Evolutionary conservation across 768 basidiomycete genomes (phyloP).

Genomic region (Pulveroboletus sp.): DNA sequence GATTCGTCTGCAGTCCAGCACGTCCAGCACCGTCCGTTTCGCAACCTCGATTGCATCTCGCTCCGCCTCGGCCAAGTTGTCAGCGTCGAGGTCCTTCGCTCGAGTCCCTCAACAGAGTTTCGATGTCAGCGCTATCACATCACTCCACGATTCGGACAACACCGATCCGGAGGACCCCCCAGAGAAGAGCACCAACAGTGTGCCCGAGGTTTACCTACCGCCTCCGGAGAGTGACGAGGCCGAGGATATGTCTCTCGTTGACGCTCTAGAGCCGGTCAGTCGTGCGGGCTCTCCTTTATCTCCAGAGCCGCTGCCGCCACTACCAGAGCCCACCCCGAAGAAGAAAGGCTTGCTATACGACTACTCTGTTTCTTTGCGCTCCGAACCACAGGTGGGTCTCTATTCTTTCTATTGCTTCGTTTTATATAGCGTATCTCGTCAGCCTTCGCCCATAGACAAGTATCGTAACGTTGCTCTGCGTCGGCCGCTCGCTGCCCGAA

Average conservation of each 20-base stretch:
- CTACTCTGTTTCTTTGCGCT: constrained; percentile 55
- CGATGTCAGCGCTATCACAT: constrained; percentile 56
- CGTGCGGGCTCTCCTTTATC: constrained; percentile 47
- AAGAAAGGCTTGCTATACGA: constrained; percentile 47
- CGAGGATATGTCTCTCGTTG: constrained; percentile 48
- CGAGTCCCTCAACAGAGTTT: constrained; percentile 46
- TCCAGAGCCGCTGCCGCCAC: constrained; percentile 33
- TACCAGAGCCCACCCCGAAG: constrained; percentile 41
- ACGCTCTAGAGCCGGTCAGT: constrained; percentile 56
- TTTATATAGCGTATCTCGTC: background rate
- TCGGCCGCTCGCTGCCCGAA: constrained; percentile 44
- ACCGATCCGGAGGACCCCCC: constrained; percentile 37
- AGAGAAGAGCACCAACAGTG: constrained; percentile 45
- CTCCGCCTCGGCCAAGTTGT: constrained; percentile 32
- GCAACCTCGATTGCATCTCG: constrained; percentile 51
- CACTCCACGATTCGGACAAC: constrained; percentile 36
- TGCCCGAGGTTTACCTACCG: constrained; percentile 52
- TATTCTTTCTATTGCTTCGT: background rate
- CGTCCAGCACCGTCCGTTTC: constrained; percentile 48
- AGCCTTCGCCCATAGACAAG: constrained; percentile 62
- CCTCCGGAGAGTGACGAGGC: constrained; percentile 42
- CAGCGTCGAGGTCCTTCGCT: constrained; percentile 35
- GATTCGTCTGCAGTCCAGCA: constrained; percentile 47
- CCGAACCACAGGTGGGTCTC: constrained; percentile 54
- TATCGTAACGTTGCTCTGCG: constrained; percentile 62